Base-by-base conservation (phyloP, 768 basidiomycete species). In the Rhizopogon salebrosus region DNA sequence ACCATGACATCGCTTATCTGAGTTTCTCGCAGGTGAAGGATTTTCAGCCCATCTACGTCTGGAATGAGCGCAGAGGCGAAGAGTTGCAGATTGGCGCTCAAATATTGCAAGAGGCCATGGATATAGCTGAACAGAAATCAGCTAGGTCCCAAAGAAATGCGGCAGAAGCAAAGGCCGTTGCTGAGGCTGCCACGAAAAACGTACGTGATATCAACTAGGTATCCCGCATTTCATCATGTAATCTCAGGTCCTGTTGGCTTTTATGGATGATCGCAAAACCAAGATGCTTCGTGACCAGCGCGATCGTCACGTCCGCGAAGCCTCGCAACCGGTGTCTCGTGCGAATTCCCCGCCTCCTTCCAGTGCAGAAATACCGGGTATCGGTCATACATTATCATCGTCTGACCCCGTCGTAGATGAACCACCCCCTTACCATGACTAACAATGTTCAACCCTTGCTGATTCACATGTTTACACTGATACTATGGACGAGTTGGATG, bases 21-120 rank as follows among this genome's bases (percentile, higher is more conserved):
- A 50, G 16, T 41, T 22, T 27, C 40, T 36, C 59, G 5, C 49
- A 89, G 86, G 85, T 90, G 49, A 69, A 74, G 48, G 71, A 83
- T 40, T 88, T 90, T 56, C 87, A 91, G 60, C 89, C 89, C 0
- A 80, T 75, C 60, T 93, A 92, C 57, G 70, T 72, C 13, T 92
- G 84, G 66, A 75, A 84, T 57, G 66, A 70, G 16, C 72, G 70
- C 22, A 71, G 73, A 53, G 71, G 80, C 66, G 68, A 71, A 13
- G 81, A 87, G 54, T 69, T 93, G 13, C 73, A 70, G 16, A 75
- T 84, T 29, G 91, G 89, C 10, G 75, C 81, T 1, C 75, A 74
- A 2, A 82, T 93, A 26, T 69, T 93, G 37, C 77, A 70, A 51
- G 90, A 92, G 53, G 72, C 75, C 16, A 62, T 89, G 3, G 75